Evolutionary conservation across 176 grass and related monocot species (phyloP).

Genomic region (Alloteropsis semialata): DNA sequence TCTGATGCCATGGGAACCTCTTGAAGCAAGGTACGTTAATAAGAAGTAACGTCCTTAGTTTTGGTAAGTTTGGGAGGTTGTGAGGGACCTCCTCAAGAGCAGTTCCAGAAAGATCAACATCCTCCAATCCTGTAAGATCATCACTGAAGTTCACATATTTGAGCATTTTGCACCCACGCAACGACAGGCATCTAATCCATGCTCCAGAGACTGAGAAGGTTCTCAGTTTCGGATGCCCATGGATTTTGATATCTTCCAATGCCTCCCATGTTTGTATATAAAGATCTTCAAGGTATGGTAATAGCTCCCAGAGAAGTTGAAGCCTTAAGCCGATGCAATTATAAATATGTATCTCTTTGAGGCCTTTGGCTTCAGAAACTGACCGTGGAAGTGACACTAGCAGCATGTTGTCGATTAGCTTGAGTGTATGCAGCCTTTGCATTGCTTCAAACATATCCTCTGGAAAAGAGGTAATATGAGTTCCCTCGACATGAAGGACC

Average conservation of each 20-base stretch:
- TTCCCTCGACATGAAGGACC: background rate
- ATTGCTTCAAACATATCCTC: background rate
- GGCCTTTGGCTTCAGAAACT: background rate
- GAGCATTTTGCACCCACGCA: background rate
- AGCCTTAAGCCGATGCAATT: background rate
- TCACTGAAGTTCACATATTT: background rate
- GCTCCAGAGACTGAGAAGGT: background rate
- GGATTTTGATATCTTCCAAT: background rate
- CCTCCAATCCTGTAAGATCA: background rate
- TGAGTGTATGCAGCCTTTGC: background rate
- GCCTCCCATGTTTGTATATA: background rate
- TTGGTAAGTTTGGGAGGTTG: background rate
- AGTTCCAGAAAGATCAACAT: background rate
- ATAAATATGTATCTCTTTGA: background rate
- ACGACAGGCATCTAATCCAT: background rate
- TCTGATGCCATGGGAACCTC: background rate
- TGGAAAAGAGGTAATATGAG: background rate
- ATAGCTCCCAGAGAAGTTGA: background rate
- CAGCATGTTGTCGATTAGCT: background rate
- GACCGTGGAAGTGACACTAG: background rate
- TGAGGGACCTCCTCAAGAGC: background rate
- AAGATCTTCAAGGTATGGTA: background rate
- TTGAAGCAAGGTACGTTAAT: background rate
- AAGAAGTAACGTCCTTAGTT: background rate
- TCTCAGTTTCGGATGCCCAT: background rate